Conservation (phyloP, 371 early-diverging fungal species). For the Apophysomyces sp. region DNA sequence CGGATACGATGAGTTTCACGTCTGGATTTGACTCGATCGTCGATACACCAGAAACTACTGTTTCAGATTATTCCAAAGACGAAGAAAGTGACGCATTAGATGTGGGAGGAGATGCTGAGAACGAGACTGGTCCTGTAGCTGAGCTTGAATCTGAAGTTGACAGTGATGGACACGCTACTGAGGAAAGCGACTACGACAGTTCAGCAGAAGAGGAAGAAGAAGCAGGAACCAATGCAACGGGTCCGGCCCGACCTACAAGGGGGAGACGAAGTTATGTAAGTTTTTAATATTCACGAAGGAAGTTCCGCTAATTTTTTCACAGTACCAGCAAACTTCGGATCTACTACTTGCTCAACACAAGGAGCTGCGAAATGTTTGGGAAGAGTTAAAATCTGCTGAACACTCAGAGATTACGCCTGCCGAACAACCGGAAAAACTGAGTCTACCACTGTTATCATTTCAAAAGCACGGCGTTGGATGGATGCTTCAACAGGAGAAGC, state of each 20-base stretch:
- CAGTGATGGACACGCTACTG: background rate
- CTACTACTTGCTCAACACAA: slow-evolving; percentile 54
- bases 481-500: slow-evolving; percentile 77
- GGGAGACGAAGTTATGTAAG: slow-evolving; percentile 1
- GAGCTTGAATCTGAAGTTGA: background rate
- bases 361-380: slow-evolving; percentile 70
- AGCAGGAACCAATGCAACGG: no score
- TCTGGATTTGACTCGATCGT: background rate
- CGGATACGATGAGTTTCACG: background rate
- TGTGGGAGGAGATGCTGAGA: background rate
- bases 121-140: background rate
- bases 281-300: no score
- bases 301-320: background rate
- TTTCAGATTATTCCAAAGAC: slow-evolving; percentile 2
- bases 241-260: background rate
- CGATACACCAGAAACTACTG: slow-evolving; percentile 7
- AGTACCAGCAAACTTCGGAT: slow-evolving; percentile 20
- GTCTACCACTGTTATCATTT: slow-evolving; percentile 83
- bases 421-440: slow-evolving; percentile 72
- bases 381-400: slow-evolving; percentile 51
- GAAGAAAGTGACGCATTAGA: background rate
- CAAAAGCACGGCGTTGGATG: slow-evolving; percentile 86
- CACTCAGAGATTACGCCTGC: slow-evolving; percentile 32
- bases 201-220: background rate
- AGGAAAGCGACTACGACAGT: background rate